Conservation (phyloP, 345 rosid genomes). For the Syzygium oleosum region DNA sequence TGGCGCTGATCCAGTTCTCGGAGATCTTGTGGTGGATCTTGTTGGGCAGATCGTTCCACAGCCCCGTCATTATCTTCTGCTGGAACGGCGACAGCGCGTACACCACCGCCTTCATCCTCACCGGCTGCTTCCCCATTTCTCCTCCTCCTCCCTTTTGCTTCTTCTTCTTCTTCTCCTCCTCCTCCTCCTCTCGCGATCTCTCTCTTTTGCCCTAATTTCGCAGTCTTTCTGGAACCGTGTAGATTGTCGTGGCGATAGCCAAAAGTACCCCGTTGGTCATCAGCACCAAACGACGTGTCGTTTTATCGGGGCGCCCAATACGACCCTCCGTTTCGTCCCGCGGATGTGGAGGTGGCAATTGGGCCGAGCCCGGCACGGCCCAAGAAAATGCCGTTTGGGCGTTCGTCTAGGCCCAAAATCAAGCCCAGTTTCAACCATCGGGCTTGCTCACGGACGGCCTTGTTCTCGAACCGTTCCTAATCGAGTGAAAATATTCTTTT, state of each 20-base stretch:
- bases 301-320: not conserved
- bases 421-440: not conserved
- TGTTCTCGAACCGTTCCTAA: not conserved
- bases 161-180: not conserved
- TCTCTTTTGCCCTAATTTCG: not conserved
- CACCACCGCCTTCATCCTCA: constrained; percentile 77
- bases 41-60: constrained; percentile 60
- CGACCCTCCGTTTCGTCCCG: not conserved
- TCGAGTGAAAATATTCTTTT: not conserved
- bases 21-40: constrained; percentile 82
- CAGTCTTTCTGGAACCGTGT: not conserved
- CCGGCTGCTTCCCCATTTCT: constrained; percentile 69
- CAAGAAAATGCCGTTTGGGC: not conserved
- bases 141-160: not conserved
- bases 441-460: not conserved
- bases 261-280: not conserved
- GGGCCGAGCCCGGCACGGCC: not conserved
- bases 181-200: not conserved
- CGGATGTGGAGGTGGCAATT: not conserved
- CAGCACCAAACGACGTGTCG: not conserved
- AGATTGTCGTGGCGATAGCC: not conserved
- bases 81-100: constrained; percentile 80
- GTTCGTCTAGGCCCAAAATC: not conserved
- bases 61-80: constrained; percentile 67
- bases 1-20: constrained; percentile 79